Evolutionary conservation across 352 stramenopile species (phyloP).

Genomic region (Phytophthora lateralis): DNA sequence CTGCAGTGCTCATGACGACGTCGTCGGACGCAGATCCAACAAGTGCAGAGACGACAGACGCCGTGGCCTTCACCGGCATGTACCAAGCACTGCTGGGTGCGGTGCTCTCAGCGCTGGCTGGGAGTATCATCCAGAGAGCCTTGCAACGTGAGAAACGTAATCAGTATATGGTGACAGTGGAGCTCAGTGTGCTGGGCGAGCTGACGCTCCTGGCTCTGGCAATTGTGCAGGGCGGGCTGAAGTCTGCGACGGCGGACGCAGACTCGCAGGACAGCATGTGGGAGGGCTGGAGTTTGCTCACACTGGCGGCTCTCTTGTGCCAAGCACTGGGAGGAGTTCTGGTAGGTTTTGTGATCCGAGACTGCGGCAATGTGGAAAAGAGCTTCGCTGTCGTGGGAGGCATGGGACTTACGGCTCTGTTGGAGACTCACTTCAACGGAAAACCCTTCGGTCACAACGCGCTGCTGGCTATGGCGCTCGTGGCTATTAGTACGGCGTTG

Average conservation of each 20-base stretch:
- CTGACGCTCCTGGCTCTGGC: conserved; percentile 63
- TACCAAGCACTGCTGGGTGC: conserved; percentile 76
- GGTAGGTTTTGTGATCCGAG: conserved; percentile 86
- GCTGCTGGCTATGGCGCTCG: conserved; percentile 63
- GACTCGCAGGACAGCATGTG: conserved; percentile 53
- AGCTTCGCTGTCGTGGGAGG: conserved; percentile 82
- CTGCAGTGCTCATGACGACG: conserved; percentile 80
- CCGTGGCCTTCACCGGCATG: conserved; percentile 65
- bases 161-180: conserved; percentile 82
- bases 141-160: conserved; percentile 76
- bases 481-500: conserved; percentile 62
- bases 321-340: conserved; percentile 74
- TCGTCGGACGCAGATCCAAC: conserved; percentile 14
- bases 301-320: conserved; percentile 68
- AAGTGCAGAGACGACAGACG: conserved; percentile 33
- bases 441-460: conserved; percentile 72
- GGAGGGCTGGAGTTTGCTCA: conserved; percentile 74
- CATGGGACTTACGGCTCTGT: conserved; percentile 78
- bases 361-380: conserved; percentile 87
- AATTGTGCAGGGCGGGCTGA: conserved; percentile 31
- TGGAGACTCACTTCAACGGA: conserved; percentile 71
- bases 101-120: conserved; percentile 73
- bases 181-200: conserved; percentile 74
- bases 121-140: conserved; percentile 78
- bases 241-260: conserved; percentile 9